Percentiles rank a stretch among this genome's conserved stretches.
phyloP scores from a whole-genome alignment of 1,284 basidiomycete species.

The Wolfiporia cocos region DNA sequence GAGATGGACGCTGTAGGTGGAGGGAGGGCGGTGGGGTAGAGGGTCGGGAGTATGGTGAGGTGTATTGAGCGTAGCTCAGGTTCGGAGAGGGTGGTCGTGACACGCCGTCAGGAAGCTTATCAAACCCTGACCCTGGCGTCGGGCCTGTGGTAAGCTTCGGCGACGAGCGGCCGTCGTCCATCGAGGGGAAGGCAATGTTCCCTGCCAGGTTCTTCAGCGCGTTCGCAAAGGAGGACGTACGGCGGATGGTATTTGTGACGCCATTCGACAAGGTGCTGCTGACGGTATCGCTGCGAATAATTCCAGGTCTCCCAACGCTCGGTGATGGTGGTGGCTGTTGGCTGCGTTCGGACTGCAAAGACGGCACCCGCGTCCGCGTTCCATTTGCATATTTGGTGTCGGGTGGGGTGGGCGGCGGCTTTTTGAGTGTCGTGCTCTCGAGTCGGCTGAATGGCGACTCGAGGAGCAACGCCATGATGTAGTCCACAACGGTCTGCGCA shows the following conservation, averaged over 20 bases:
- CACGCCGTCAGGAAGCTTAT: slow-evolving; percentile 34
- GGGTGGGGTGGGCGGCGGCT: slow-evolving; percentile 38
- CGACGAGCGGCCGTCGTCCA: slow-evolving; percentile 48
- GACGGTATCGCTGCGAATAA: slow-evolving; percentile 59
- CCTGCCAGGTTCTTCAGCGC: slow-evolving; percentile 76
- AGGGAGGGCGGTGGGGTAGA: slow-evolving; percentile 31
- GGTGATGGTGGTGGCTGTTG: slow-evolving; percentile 32
- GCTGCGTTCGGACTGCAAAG: slow-evolving; percentile 41
- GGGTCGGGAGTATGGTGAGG: slow-evolving; percentile 64
- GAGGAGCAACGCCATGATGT: slow-evolving; percentile 84
- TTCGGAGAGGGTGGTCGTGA: slow-evolving; percentile 74
- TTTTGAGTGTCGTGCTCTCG: slow-evolving; percentile 55
- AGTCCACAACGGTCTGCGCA: slow-evolving; percentile 90
- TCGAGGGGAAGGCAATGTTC: slow-evolving; percentile 58
- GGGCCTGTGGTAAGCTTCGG: slow-evolving; percentile 27
- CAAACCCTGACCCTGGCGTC: slow-evolving; percentile 22
- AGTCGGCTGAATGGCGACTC: slow-evolving; percentile 82
- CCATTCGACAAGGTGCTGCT: slow-evolving; percentile 49
- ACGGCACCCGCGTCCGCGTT: slow-evolving; percentile 45
- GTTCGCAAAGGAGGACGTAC: slow-evolving; percentile 81
- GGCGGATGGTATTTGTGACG: slow-evolving; percentile 62
- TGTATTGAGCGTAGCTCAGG: slow-evolving; percentile 68
- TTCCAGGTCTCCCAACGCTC: slow-evolving; percentile 34
- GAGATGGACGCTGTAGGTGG: slow-evolving; percentile 25
- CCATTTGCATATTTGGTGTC: slow-evolving; percentile 15